Evolutionary conservation across 176 grass and related monocot genomes (phyloP), one percentile per base, ranked within the genome.

Genomic region (Pontederia paniculata): DNA sequence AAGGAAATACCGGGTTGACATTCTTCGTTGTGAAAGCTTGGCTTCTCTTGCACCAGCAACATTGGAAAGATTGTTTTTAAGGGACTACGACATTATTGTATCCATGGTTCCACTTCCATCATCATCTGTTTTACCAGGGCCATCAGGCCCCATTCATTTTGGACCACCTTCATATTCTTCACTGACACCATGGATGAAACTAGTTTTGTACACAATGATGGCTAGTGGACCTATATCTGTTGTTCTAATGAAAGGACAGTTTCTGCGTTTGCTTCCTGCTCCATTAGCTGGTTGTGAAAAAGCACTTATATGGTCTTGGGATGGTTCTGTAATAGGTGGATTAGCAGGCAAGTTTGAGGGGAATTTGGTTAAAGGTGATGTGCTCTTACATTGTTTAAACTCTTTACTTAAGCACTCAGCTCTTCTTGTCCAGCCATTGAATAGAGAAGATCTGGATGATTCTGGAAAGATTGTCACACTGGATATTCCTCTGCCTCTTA

Each of bases 101-200:
- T 90, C 93, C 15, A 90, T 97, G 93, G 80, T 97, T 75, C 86
- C 93, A 18, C 85, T 97, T 81, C 86, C 93, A 75, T 71, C 72
- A 46, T 81, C 81, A 44, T 87, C 93, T 65, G 83, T 97, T 78
- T 74, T 97, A 81, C 93, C 93, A 9, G 74, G 77, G 45, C 65
- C 86, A 62, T 78, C 80, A 61, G 93, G 86, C 55, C 80, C 83
- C 45, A 54, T 97, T 44, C 93, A 97, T 82, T 90, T 97, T 66
- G 93, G 93, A 18, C 83, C 93, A 69, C 86, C 86, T 54, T 90
- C 82, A 12, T 97, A 97, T 78, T 81, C 86, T 68, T 84, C 80
- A 23, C 84, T 88, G 86, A 90, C 93, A 67, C 83, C 93, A 74
- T 97, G 93, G 93, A 84, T 97, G 93, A 97, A 97, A 56, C 72